phyloP scores from a whole-genome alignment of 1,284 basidiomycete genomes.

The Pisolithus thermaeus region DNA sequence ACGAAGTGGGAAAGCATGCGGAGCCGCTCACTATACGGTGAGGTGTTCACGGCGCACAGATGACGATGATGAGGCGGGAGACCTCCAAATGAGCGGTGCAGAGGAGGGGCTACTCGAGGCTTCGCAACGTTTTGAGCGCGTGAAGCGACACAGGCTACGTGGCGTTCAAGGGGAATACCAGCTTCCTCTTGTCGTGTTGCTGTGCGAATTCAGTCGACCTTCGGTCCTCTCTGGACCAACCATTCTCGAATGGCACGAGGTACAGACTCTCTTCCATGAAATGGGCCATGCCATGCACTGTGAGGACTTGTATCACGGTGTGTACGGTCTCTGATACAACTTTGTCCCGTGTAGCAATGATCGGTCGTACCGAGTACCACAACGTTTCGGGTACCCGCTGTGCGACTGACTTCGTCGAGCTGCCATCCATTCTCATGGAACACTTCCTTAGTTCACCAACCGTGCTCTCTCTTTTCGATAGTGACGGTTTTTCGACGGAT shows the following conservation, averaged over 20 bases:
- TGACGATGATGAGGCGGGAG: constrained; percentile 76
- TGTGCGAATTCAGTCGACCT: constrained; percentile 83
- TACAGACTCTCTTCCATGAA: constrained; percentile 94
- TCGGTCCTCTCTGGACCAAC: constrained; percentile 60
- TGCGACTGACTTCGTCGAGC: constrained; percentile 96
- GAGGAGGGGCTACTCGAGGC: constrained; percentile 31
- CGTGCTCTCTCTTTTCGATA: constrained; percentile 77
- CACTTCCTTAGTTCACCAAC: constrained; percentile 84
- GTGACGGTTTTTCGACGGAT: constrained; percentile 36
- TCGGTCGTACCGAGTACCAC: constrained; percentile 95
- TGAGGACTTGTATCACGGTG: constrained; percentile 39
- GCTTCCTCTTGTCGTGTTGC: constrained; percentile 85
- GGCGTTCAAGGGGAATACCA: constrained; percentile 74
- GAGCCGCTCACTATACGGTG: constrained; percentile 97
- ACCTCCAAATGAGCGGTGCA: constrained; percentile 45
- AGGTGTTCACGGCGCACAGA: constrained; percentile 90
- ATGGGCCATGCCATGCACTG: constrained; percentile 99
- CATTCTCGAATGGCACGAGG: constrained; percentile 88
- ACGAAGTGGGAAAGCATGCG: constrained; percentile 79
- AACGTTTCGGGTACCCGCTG: constrained; percentile 98
- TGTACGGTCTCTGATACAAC: not conserved
- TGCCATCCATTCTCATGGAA: constrained; percentile 99
- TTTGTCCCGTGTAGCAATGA: constrained; percentile 71
- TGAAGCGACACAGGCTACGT: constrained; percentile 50
- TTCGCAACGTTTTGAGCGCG: constrained; percentile 56